Evolutionary conservation across 2,329 filamentous ascomycete species (phyloP), one percentile per base, ranked within the genome.

Genomic region (Aspergillus pseudoviridinutans): DNA sequence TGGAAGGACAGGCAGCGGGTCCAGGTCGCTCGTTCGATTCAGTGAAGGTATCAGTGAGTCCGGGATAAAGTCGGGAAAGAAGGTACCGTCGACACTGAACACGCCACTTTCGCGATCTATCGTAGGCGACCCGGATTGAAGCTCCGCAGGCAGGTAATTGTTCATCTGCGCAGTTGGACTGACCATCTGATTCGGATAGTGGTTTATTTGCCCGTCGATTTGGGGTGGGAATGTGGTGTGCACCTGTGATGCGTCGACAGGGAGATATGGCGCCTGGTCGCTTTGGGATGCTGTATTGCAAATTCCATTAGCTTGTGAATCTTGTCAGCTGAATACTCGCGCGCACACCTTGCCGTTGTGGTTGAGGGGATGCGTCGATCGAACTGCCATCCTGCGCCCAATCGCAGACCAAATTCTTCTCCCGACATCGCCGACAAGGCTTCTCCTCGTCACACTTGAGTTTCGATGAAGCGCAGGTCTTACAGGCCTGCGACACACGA

Each of bases 391-490:
- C 65, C 20, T 67, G 63, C 12, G 32, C 32, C 63, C 67, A 72
- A 28, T 72, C 71, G 56, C 80, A 83, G 5, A 68, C 61, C 22
- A 82, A 75, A 61, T 75, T 75, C 61, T 79, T 81, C 62, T 79
- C 79, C 44, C 70, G 74, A 66, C 81, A 83, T 49, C 81, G 72
- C 59, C 73, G 78, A 64, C 81, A 83, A 7, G 81, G 81, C 68
- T 83, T 83, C 49, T 78, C 74, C 60, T 83, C 80, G 58, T 82
- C 80, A 59, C 81, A 83, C 63, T 80, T 80, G 22, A 83, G 70
- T 62, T 83, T 81, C 2, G 79, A 76, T 24, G 76, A 73, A 24
- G 81, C 80, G 59, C 81, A 83, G 4, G 78, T 74, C 57, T 80
- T 79, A 59, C 81, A 83, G 1, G 81, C 81, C 65, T 82, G 79